A percentile compares a stretch with the other conserved stretches of the same genome.
Evolutionary conservation across 2,329 filamentous ascomycete species (phyloP).

Genomic region (Sporothrix inflata): DNA sequence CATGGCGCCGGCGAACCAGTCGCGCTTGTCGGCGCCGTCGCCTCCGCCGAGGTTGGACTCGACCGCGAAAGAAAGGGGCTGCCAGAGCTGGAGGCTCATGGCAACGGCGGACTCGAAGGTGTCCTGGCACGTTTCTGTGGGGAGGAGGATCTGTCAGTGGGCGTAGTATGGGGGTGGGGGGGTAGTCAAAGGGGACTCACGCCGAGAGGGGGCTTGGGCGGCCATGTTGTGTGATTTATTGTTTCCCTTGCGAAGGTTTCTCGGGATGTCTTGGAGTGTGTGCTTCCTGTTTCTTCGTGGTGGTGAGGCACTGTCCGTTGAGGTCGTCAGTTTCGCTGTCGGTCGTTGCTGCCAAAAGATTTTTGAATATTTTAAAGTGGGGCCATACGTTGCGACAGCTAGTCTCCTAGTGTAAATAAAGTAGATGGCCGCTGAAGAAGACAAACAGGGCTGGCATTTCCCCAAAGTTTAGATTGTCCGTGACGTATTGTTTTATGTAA

Average conservation of each 20-base stretch:
- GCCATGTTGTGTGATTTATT: conserved; percentile 22
- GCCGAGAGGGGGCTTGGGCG: conserved; percentile 22
- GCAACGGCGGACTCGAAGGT: conserved; percentile 87
- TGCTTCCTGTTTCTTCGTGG: not conserved
- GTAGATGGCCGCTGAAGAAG: not conserved
- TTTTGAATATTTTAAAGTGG: conserved; percentile 29
- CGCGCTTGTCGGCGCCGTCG: conserved; percentile 81
- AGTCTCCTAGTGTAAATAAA: not conserved
- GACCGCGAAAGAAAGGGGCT: conserved; percentile 82
- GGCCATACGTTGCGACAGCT: not conserved
- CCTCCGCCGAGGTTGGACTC: conserved; percentile 87
- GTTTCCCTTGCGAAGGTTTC: not conserved
- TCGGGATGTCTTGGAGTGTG: too few relatives aligned
- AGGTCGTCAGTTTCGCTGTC: not conserved
- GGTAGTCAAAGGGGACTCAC: conserved; percentile 1
- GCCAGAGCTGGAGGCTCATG: conserved; percentile 84
- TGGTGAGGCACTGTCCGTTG: not conserved
- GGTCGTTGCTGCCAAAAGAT: conserved; percentile 15
- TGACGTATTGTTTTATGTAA: not conserved
- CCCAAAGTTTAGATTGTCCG: not conserved
- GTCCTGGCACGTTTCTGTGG: conserved; percentile 58
- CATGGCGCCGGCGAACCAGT: conserved; percentile 92
- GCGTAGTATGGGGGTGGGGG: not conserved
- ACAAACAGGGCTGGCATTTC: not conserved
- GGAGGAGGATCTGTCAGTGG: conserved; percentile 20